These are phyloP conservation scores for Gracilaria caudata DNA, from an alignment of 23 red algal species.

Conservation along the genomic window DNA sequence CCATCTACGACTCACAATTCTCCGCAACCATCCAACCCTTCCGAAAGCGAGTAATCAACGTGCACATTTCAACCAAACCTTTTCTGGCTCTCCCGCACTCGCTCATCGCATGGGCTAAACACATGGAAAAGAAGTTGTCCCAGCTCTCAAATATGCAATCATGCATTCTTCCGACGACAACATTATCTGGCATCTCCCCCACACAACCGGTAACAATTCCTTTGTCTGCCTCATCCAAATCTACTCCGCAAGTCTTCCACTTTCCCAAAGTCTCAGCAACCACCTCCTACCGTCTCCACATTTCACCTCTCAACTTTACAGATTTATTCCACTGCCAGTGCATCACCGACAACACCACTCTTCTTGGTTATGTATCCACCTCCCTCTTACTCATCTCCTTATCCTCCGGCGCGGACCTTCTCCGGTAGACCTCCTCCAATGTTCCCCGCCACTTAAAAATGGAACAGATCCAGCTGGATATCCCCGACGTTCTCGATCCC, in stretches of 20 bases:
- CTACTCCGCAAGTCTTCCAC: constrained; percentile 5
- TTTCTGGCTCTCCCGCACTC: neutral
- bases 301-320: constrained; percentile 2
- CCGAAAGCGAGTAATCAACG: too few relatives aligned
- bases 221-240: neutral
- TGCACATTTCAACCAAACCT: too few relatives aligned
- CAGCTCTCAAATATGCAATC: neutral
- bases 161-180: neutral
- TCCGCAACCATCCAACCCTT: neutral
- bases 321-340: neutral
- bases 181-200: neutral
- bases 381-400: neutral
- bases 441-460: neutral
- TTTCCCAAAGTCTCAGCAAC: neutral
- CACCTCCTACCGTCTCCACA: constrained; percentile 2
- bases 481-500: neutral
- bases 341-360: neutral
- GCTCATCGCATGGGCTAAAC: neutral
- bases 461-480: neutral
- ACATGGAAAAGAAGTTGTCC: neutral
- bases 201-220: neutral
- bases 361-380: neutral
- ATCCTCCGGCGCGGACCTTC: neutral
- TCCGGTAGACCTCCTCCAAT: neutral
- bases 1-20: neutral